Evolutionary conservation across 2,329 filamentous ascomycete species (phyloP), one percentile per base, ranked within the genome.

Genomic region (Fusarium duplospermum): DNA sequence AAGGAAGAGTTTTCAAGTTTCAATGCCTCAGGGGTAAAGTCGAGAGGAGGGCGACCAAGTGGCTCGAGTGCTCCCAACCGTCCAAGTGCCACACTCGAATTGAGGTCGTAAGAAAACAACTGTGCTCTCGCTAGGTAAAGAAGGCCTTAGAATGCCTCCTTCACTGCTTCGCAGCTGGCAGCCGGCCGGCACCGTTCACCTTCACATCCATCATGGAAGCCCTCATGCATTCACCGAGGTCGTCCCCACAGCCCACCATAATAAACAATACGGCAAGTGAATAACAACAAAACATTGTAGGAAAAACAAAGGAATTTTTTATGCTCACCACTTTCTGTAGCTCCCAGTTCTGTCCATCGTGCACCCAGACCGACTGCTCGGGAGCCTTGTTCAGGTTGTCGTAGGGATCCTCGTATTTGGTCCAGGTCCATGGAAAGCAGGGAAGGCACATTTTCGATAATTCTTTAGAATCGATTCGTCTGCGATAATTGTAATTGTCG

Each of bases 371-470:
- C 14, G 83, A 84, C 61, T 86, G 85, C 69, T 81, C 74, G 2
- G 83, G 82, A 72, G 83, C 75, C 20, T 74, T 73, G 62, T 83
- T 82, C 74, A 84, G 73, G 29, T 72, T 69, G 52, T 84, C 83
- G 14, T 83, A 61, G 6, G 82, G 79, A 66, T 84, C 82, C 68
- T 86, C 83, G 35, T 86, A 84, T 69, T 89, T 86, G 78, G 78
- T 86, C 83, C 79, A 87, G 69, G 78, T 87, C 86, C 78, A 86
- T 0, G 87, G 84, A 80, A 88, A 89, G 76, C 86, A 88, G 6
- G 86, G 84, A n/a, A 89, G 82, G 75, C 88, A 90, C 88, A 90
- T 89, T 47, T 38, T 31, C 29, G 35, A 18, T 5, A 18, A 7
- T 2, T 4, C 11, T 5, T 0, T 38, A n/a, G 22, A 11, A 20